Evolutionary conservation across 257 asterid genomes (phyloP), one percentile per base, ranked within the genome.

Genomic region (Salvia hispanica): DNA sequence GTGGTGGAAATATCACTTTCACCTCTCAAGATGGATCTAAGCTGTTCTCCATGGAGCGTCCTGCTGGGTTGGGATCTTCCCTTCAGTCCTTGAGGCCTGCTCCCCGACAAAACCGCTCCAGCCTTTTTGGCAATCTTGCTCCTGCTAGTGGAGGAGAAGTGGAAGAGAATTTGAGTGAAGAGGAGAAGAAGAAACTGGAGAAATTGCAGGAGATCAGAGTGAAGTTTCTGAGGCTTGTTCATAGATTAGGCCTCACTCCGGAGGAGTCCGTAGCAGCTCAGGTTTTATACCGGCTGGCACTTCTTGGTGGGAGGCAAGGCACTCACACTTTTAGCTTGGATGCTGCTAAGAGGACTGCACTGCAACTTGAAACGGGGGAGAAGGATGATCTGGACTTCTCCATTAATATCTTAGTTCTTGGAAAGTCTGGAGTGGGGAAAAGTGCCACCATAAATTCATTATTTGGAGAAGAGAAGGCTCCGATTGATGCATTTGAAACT

Each of bases 351-450:
- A 78, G 73, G 59, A 83, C 58, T 39, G 96, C 96, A 11, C 42
- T 77, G 72, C 83, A 88, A 81, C 96, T 93, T 5, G 98, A 93
- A 80, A 67, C 81, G 16, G 88, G 68, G 52, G 85, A 72, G 54
- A 76, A 58, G 43, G 88, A 83, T 57, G 80, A 75, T 74, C 55
- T 92, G 81, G 86, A 90, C 69, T 88, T 92, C 76, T 88, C 95
- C 44, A 62, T 92, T 16, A 85, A 84, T 84, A 83, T 93, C 50
- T 80, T 88, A 76, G 96, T 81, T 79, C 81, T 93, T 77, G 98
- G 98, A 72, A 93, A 93, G 74, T 83, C 88, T 53, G 98, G 98
- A 36, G 95, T 88, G 78, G 98, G 97, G 58, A 93, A 93, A 66
- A 93, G 98, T 50, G 90, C 98, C 47, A 93, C 95, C 42, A 78